phyloP scores from a whole-genome alignment of 2,329 filamentous ascomycete species.

The Chrysosporium queenslandicum region DNA sequence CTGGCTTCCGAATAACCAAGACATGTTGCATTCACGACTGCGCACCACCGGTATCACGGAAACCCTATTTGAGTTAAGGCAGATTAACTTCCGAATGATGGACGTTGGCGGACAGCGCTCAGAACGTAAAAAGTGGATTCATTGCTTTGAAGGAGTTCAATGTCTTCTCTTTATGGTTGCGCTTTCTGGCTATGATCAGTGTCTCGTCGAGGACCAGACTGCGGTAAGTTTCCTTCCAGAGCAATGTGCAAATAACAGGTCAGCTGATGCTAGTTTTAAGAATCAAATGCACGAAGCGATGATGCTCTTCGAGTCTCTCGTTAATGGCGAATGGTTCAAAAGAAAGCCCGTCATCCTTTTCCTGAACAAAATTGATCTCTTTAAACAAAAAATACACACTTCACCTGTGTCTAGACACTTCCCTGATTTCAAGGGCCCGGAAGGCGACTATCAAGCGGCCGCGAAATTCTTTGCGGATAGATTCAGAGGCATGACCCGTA shows the following conservation, averaged over 20 bases:
- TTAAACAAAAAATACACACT: constrained; percentile 62
- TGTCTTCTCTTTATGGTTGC: constrained; percentile 88
- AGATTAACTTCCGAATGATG: constrained; percentile 94
- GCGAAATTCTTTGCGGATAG: constrained; percentile 75
- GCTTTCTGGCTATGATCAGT: constrained; percentile 94
- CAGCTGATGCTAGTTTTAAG: constrained; percentile 34
- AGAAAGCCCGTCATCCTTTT: constrained; percentile 74
- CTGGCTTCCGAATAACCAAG: constrained; percentile 87
- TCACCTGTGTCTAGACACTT: constrained; percentile 67
- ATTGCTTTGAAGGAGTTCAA: constrained; percentile 90
- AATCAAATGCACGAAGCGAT: constrained; percentile 88
- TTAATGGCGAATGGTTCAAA: constrained; percentile 78
- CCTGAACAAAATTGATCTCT: constrained; percentile 80
- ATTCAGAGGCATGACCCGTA: constrained; percentile 64
- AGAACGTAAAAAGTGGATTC: constrained; percentile 95
- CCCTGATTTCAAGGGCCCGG: constrained; percentile 64
- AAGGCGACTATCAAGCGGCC: constrained; percentile 61
- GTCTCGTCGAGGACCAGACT: constrained; percentile 89
- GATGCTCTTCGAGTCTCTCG: constrained; percentile 78
- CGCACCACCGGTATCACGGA: constrained; percentile 94
- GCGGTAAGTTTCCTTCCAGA: constrained; percentile 53
- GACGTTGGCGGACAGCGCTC: constrained; percentile 87
- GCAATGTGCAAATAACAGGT: background rate
- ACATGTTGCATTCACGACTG: constrained; percentile 80
- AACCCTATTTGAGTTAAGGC: constrained; percentile 82